These are phyloP conservation scores for Russula emetica DNA, from an alignment of 768 basidiomycete species.

Conservation along the genomic window DNA sequence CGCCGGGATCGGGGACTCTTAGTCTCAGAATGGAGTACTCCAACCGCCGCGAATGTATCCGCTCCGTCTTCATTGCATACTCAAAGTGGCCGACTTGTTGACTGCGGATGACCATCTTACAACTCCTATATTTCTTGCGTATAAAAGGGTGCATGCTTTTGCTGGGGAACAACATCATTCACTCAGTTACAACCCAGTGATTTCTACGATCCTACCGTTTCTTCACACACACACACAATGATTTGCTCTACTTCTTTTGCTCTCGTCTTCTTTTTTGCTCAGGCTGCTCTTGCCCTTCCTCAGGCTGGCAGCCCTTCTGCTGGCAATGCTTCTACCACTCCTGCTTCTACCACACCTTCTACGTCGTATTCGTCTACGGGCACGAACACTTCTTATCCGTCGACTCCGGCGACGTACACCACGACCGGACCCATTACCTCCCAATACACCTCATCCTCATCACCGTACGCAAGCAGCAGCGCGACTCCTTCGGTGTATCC, in stretches of 20 bases:
- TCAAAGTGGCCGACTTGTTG: background rate
- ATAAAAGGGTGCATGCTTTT: background rate
- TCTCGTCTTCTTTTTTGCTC: background rate
- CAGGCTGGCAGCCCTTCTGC: background rate
- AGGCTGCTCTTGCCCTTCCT: slow-evolving; percentile 1
- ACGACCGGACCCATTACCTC: background rate
- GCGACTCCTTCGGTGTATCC: background rate
- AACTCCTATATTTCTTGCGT: slow-evolving; percentile 5
- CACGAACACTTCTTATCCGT: background rate
- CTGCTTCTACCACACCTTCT: background rate
- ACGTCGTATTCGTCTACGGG: background rate
- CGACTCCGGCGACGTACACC: background rate
- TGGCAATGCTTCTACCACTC: background rate
- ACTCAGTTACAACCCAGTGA: slow-evolving; percentile 1
- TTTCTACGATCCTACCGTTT: background rate
- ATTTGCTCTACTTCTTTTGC: background rate
- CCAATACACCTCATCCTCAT: too few species aligned
- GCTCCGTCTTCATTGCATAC: slow-evolving; percentile 2
- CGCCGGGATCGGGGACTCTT: background rate
- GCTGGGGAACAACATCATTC: background rate
- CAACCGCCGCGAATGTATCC: background rate
- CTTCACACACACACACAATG: slow-evolving; percentile 1
- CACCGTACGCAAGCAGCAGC: background rate
- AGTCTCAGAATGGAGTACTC: background rate
- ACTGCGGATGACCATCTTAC: background rate